These are phyloP conservation scores for Phellinidium pouzarii DNA, from an alignment of 1,284 basidiomycete genomes.

Conservation along the genomic window DNA sequence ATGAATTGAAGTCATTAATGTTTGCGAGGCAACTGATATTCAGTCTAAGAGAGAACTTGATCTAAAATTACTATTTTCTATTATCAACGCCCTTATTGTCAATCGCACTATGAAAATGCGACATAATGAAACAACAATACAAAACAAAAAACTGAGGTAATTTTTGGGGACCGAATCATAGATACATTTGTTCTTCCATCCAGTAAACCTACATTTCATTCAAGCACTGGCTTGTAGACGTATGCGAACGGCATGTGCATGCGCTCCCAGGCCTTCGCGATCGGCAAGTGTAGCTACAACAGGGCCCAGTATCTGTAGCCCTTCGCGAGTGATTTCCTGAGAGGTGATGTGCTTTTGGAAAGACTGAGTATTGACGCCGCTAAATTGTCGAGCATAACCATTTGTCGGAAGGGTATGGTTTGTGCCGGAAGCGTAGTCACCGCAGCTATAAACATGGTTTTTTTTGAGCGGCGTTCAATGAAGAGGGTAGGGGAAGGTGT, in stretches of 20 bases:
- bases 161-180: too few relatives aligned
- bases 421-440: constrained; percentile 97
- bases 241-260: constrained; percentile 83
- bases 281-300: constrained; percentile 88
- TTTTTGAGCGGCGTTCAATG: too few relatives aligned
- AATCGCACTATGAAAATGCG: too few relatives aligned
- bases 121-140: too few relatives aligned
- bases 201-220: constrained; percentile 1
- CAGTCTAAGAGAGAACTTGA: too few relatives aligned
- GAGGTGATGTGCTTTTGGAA: constrained; percentile 99
- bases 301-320: constrained; percentile 78
- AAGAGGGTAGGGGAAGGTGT: background rate
- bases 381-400: constrained; percentile 96
- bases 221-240: constrained; percentile 37
- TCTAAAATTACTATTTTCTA: too few relatives aligned
- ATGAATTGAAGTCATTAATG: too few relatives aligned
- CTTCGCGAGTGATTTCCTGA: constrained; percentile 81
- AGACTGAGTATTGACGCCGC: constrained; percentile 93
- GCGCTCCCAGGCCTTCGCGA: constrained; percentile 91
- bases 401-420: constrained; percentile 97
- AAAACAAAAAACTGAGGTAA: too few relatives aligned
- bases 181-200: background rate
- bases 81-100: too few relatives aligned
- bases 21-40: too few relatives aligned
- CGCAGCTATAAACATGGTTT: constrained; percentile 66